Evolutionary conservation across 164 flowering plant genomes (phyloP).

Genomic region (Warburgia ugandensis): DNA sequence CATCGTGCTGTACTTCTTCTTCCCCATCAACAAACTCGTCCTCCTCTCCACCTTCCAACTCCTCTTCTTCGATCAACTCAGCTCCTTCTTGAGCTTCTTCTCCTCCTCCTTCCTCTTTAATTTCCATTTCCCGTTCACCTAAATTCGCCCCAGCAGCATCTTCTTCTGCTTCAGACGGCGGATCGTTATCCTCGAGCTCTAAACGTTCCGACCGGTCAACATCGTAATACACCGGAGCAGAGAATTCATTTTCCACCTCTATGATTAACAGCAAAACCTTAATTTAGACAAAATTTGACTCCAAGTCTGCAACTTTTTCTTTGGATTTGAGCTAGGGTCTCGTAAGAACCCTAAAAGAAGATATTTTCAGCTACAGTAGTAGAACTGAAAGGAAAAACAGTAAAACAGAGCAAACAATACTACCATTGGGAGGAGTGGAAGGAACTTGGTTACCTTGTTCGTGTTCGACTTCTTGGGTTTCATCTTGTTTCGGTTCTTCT

Average conservation of each 20-base stretch:
- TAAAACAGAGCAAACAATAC: too few relatives aligned
- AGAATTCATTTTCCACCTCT: not conserved
- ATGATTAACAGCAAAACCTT: too few relatives aligned
- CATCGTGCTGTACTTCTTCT: constrained; percentile 26
- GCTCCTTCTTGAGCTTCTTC: constrained; percentile 3
- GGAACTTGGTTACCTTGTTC: too few relatives aligned
- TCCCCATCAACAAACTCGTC: constrained; percentile 5
- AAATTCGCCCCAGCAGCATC: not conserved
- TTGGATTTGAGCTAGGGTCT: too few relatives aligned
- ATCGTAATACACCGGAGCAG: not conserved
- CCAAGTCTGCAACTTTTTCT: too few relatives aligned
- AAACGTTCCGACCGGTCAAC: constrained; percentile 1
- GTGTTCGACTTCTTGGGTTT: constrained; percentile 1
- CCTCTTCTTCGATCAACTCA: constrained; percentile 12
- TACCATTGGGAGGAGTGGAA: too few relatives aligned
- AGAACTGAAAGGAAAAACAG: too few relatives aligned
- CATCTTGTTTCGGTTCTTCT: not conserved
- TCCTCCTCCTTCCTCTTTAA: not conserved
- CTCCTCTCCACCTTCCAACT: constrained; percentile 13
- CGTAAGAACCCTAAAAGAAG: too few relatives aligned
- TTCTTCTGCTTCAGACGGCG: constrained; percentile 1
- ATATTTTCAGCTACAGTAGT: too few relatives aligned
- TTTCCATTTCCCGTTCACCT: not conserved
- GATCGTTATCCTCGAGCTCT: constrained; percentile 6
- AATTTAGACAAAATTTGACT: too few relatives aligned